Evolutionary conservation across 306 rosid genomes (phyloP).

Genomic region (Vigna mungo): DNA sequence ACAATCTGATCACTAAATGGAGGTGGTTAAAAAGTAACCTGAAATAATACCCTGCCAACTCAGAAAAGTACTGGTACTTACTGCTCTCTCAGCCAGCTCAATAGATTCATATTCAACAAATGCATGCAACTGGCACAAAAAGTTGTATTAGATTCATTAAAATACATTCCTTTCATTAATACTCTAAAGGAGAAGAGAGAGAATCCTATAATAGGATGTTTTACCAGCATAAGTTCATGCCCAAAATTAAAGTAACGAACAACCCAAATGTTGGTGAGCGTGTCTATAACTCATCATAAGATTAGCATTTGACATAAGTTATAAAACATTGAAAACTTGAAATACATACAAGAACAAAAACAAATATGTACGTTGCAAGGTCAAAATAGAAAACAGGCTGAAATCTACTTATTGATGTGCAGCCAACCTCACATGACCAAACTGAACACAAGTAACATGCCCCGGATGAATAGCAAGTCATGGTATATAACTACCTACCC

Average conservation of each 20-base stretch:
- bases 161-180: slow-evolving; percentile 38
- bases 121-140: slow-evolving; percentile 87
- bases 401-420: slow-evolving; percentile 30
- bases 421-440: slow-evolving; percentile 29
- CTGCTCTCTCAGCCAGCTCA: slow-evolving; percentile 97
- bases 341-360: background rate
- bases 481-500: slow-evolving; percentile 5
- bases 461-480: background rate
- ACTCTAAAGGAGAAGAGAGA: slow-evolving; percentile 39
- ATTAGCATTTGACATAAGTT: slow-evolving; percentile 18
- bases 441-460: slow-evolving; percentile 22
- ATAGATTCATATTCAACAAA: slow-evolving; percentile 95
- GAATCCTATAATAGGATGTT: slow-evolving; percentile 31
- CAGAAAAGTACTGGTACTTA: slow-evolving; percentile 56
- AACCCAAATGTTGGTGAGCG: slow-evolving; percentile 26
- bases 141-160: slow-evolving; percentile 48
- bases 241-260: slow-evolving; percentile 35
- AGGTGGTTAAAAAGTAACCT: slow-evolving; percentile 32
- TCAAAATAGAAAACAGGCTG: slow-evolving; percentile 28
- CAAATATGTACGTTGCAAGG: slow-evolving; percentile 13
- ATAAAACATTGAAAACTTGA: background rate
- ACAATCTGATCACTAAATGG: slow-evolving; percentile 37
- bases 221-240: slow-evolving; percentile 29
- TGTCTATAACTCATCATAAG: slow-evolving; percentile 21
- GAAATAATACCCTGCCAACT: slow-evolving; percentile 35